Evolutionary conservation across 805 yeast genomes (phyloP).

Genomic region (Lachancea meyersii): DNA sequence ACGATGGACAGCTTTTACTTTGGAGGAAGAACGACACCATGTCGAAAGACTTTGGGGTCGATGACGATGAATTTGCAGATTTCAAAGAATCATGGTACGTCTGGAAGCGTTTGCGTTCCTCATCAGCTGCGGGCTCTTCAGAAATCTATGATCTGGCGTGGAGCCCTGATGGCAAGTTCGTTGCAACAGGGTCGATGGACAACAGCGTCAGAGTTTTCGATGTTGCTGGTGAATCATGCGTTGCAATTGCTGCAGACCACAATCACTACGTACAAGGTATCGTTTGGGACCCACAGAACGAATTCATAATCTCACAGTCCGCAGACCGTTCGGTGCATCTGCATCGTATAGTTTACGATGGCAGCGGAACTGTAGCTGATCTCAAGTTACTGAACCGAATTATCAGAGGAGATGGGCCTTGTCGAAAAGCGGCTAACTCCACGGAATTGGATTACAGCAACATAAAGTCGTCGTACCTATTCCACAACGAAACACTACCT

Average conservation of each 20-base stretch:
- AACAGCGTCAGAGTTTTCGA: slow-evolving; percentile 67
- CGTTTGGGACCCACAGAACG: slow-evolving; percentile 84
- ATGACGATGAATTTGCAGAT: slow-evolving; percentile 42
- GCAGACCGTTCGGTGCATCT: slow-evolving; percentile 81
- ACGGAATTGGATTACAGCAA: slow-evolving; percentile 18
- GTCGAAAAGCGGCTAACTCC: slow-evolving; percentile 12
- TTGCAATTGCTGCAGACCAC: slow-evolving; percentile 45
- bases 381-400: slow-evolving; percentile 37
- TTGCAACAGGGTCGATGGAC: slow-evolving; percentile 91
- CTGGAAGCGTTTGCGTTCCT: slow-evolving; percentile 40
- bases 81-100: slow-evolving; percentile 66
- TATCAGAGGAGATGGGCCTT: slow-evolving; percentile 54
- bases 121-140: slow-evolving; percentile 53
- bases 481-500: slow-evolving; percentile 81
- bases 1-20: slow-evolving; percentile 81
- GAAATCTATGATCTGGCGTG: slow-evolving; percentile 90
- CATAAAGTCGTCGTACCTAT: slow-evolving; percentile 42
- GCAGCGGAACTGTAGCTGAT: slow-evolving; percentile 12
- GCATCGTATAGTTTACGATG: slow-evolving; percentile 35
- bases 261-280: slow-evolving; percentile 93
- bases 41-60: slow-evolving; percentile 53
- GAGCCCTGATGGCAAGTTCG: slow-evolving; percentile 76
- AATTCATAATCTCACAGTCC: slow-evolving; percentile 76
- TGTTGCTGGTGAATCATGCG: slow-evolving; percentile 52
- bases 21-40: slow-evolving; percentile 62